These are phyloP conservation scores for Helianthus annuus DNA, from an alignment of 129 eudicot species.

Conservation along the genomic window DNA sequence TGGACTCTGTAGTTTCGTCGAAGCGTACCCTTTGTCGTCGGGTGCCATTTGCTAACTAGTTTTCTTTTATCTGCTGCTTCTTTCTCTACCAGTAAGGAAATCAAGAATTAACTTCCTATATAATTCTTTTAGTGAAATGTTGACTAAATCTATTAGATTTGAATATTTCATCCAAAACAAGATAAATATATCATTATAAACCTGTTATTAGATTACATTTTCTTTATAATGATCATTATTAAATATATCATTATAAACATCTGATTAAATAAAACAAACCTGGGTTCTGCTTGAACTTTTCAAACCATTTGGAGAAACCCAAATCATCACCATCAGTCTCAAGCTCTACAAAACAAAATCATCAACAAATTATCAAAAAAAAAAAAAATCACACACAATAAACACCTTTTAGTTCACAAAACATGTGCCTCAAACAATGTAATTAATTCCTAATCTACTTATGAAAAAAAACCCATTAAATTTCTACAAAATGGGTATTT, in stretches of 20 bases:
- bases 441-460: not conserved
- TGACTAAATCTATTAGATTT: too few species aligned
- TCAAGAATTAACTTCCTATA: not conserved
- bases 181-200: too few species aligned
- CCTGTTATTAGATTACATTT: too few species aligned
- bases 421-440: not conserved
- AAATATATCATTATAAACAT: too few species aligned
- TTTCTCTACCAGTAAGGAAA: slow-evolving; percentile 48
- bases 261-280: slow-evolving; percentile 41
- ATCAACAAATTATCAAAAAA: slow-evolving; percentile 13
- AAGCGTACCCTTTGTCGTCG: slow-evolving; percentile 94
- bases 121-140: too few species aligned
- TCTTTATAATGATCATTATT: too few species aligned
- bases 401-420: not conserved
- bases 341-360: slow-evolving; percentile 45
- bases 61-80: slow-evolving; percentile 84
- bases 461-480: not conserved
- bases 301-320: slow-evolving; percentile 92
- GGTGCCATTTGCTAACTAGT: slow-evolving; percentile 96
- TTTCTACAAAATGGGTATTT: not conserved
- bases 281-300: slow-evolving; percentile 65
- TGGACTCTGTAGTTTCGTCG: slow-evolving; percentile 50
- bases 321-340: slow-evolving; percentile 65
- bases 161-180: too few species aligned
- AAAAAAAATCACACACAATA: too few species aligned